Evolutionary conservation across 306 rosid species (phyloP), one percentile per base, ranked within the genome.

Genomic region (Ormosia semicastrata): DNA sequence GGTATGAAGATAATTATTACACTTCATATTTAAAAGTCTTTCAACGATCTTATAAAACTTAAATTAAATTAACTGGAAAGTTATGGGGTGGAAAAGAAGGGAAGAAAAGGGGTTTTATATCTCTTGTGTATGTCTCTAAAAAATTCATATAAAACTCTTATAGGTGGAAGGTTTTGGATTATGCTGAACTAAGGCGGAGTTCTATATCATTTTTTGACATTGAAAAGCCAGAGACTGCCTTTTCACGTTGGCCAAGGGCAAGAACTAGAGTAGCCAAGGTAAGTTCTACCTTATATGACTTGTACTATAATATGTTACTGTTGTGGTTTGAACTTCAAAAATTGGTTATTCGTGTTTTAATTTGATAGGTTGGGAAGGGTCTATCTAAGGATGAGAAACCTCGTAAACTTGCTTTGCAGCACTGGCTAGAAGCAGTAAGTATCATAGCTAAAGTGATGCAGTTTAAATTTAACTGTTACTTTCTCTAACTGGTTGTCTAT

Each of bases 151-250:
- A 39, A 59, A 12, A 84, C 69, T 36, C 62, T 56, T 72, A 47
- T 34, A 94, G 98, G 97, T 94, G 98, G 98, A 94, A 87, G 84
- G 82, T 91, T 53, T 88, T 94, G 30, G 98, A 94, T 91, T 91
- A 89, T 63, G 97, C 92, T 44, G 97, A 94, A n/a, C n/a, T n/a
- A n/a, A n/a, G n/a, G n/a, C n/a, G n/a, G n/a, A n/a, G n/a, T n/a
- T n/a, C n/a, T n/a, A 77, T 94, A 60, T 94, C 97, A 37, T 94
- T 91, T 86, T 92, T 94, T 41, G 96, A 94, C 77, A 87, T 94
- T n/a, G 89, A 86, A 71, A 94, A 90, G 79, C 94, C 88, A 1
- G 94, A 92, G 88, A 85, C 94, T 8, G 96, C 98, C 5, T 33
- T 80, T 82, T 94, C 98, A n/a, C 90, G 93, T 9, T 94, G 98